A percentile compares a stretch with the other conserved stretches of the same genome.
phyloP scores from a whole-genome alignment of 2,329 filamentous ascomycete genomes.

The Rhinocladiella similis region DNA sequence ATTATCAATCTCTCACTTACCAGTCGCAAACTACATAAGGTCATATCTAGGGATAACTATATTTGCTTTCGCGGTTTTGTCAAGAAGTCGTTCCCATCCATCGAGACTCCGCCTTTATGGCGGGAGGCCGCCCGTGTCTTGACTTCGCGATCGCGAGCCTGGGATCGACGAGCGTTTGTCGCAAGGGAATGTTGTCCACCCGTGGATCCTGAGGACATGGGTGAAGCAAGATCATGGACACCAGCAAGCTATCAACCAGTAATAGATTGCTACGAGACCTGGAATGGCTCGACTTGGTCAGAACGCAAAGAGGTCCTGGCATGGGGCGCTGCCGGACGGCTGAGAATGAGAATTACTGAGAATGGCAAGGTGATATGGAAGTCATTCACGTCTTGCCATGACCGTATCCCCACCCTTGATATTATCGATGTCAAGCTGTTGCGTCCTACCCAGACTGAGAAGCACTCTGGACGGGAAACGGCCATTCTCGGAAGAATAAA shows the following conservation, averaged over 20 bases:
- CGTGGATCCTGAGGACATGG: slow-evolving; percentile 9
- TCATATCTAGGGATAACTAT: slow-evolving; percentile 51
- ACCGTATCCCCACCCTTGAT: slow-evolving; percentile 50
- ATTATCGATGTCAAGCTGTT: slow-evolving; percentile 59
- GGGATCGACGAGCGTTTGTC: slow-evolving; percentile 57
- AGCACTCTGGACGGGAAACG: slow-evolving; percentile 40
- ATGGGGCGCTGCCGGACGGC: slow-evolving; percentile 61
- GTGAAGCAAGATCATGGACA: slow-evolving; percentile 42
- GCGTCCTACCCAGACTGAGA: slow-evolving; percentile 40
- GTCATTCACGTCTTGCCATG: slow-evolving; percentile 25
- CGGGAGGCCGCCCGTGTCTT: slow-evolving; percentile 55
- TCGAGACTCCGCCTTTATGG: slow-evolving; percentile 45
- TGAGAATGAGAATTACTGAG: slow-evolving; percentile 53
- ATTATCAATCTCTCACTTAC: slow-evolving; percentile 47
- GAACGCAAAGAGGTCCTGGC: slow-evolving; percentile 57
- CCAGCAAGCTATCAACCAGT: slow-evolving; percentile 59
- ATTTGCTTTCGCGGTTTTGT: slow-evolving; percentile 49
- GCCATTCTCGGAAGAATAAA: slow-evolving; percentile 59
- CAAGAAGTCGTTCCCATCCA: slow-evolving; percentile 49
- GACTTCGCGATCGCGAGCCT: slow-evolving; percentile 57
- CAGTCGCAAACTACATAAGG: slow-evolving; percentile 46
- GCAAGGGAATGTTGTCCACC: slow-evolving; percentile 53
- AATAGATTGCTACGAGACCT: slow-evolving; percentile 59
- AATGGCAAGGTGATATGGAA: slow-evolving; percentile 37
- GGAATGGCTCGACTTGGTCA: slow-evolving; percentile 47